phyloP scores from a whole-genome alignment of 1,139 yeast genomes.

The Candida buenavistaensis region DNA sequence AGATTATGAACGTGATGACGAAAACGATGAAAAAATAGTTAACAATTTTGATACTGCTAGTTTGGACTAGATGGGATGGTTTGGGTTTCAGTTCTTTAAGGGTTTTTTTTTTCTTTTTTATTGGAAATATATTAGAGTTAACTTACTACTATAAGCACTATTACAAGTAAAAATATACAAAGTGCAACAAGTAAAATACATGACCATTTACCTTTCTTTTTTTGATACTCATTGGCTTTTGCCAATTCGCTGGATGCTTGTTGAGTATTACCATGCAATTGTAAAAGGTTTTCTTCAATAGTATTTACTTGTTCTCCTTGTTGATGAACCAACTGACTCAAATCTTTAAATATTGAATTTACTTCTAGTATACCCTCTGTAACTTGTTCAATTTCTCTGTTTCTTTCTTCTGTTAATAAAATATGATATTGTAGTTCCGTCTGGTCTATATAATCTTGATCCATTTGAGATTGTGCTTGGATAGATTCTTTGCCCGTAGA shows the following conservation, averaged over 20 bases:
- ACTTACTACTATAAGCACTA: constrained; percentile 41
- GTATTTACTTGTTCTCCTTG: constrained; percentile 86
- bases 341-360: constrained; percentile 78
- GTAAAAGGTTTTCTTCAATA: constrained; percentile 74
- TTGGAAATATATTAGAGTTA: constrained; percentile 12
- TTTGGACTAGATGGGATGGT: constrained; percentile 7
- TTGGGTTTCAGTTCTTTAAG: not conserved
- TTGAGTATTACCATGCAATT: constrained; percentile 65
- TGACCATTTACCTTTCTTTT: constrained; percentile 69
- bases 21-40: constrained; percentile 19
- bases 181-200: constrained; percentile 57
- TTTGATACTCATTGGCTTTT: constrained; percentile 77
- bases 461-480: constrained; percentile 29
- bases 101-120: constrained; percentile 1
- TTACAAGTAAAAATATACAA: constrained; percentile 35
- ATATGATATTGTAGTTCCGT: constrained; percentile 77
- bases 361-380: constrained; percentile 81
- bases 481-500: constrained; percentile 22
- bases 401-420: constrained; percentile 68
- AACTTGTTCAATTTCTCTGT: constrained; percentile 68
- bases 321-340: constrained; percentile 73
- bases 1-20: constrained; percentile 8
- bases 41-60: constrained; percentile 7
- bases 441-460: constrained; percentile 44
- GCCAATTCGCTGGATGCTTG: constrained; percentile 68